These are phyloP conservation scores for Syncephalis fuscata DNA, from an alignment of 371 early-diverging fungal species.

Conservation along the genomic window DNA sequence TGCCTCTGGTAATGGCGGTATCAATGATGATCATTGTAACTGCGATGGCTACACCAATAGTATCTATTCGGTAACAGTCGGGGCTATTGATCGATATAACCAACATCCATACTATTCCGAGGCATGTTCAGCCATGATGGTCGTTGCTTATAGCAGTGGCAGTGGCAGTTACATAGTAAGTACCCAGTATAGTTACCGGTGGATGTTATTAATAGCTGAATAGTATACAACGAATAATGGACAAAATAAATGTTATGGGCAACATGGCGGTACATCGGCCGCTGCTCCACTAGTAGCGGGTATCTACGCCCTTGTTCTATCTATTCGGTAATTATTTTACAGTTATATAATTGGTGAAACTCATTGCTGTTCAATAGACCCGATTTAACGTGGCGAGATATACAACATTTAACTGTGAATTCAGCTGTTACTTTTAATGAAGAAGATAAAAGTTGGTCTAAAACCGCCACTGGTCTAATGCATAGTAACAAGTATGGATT, in stretches of 20 bases:
- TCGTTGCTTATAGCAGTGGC: conserved; percentile 78
- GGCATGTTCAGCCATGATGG: conserved; percentile 74
- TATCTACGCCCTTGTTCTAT: conserved; percentile 75
- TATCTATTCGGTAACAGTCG: conserved; percentile 87
- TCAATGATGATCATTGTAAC: conserved; percentile 77
- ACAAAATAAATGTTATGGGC: conserved; percentile 39
- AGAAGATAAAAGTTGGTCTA: conserved; percentile 40
- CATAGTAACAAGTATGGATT: conserved; percentile 86
- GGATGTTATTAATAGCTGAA: too few species aligned
- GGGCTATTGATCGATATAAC: conserved; percentile 63
- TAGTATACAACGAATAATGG: conserved; percentile 78
- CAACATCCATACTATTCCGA: conserved; percentile 80
- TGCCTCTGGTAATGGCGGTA: conserved; percentile 90
- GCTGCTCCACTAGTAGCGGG: conserved; percentile 93
- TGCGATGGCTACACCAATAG: conserved; percentile 95
- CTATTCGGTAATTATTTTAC: not conserved
- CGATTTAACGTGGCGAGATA: conserved; percentile 84
- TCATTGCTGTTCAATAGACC: conserved; percentile 17
- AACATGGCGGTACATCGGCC: conserved; percentile 93
- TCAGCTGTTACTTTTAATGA: conserved; percentile 58
- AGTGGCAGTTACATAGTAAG: conserved; percentile 53
- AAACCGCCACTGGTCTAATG: conserved; percentile 35
- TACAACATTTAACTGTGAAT: conserved; percentile 67
- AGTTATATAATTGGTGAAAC: not conserved
- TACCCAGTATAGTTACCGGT: too few species aligned